Conservation (phyloP, 179 eudicot genomes). For the Drosera spatulata region DNA sequence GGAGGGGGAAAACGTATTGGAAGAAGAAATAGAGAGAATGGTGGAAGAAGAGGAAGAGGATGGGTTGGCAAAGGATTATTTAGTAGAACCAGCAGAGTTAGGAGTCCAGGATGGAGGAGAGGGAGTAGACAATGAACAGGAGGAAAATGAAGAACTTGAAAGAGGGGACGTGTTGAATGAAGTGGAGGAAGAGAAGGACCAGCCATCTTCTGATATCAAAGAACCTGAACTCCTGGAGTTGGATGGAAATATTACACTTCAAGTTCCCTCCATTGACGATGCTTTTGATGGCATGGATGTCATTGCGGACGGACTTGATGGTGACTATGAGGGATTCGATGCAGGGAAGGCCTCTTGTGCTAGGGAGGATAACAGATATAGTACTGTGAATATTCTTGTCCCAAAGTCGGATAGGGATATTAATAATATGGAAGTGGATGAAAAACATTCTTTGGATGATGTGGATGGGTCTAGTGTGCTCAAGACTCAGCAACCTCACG, state of each 20-base stretch:
- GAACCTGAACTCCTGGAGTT: neutral
- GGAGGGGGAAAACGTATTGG: neutral
- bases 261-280: neutral
- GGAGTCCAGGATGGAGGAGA: neutral
- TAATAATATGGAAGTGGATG: constrained; percentile 3
- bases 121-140: neutral
- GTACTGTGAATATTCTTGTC: neutral
- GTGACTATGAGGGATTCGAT: neutral
- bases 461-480: neutral
- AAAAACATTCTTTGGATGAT: neutral
- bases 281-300: neutral
- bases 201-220: neutral
- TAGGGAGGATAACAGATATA: neutral
- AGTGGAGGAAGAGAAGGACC: constrained; percentile 1
- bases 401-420: neutral
- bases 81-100: neutral
- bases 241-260: neutral
- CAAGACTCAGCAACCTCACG: neutral
- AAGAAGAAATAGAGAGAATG: neutral
- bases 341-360: constrained; percentile 2
- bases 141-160: neutral
- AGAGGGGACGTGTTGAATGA: constrained; percentile 3
- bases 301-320: neutral
- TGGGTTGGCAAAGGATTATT: neutral
- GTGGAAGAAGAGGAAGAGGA: neutral